Base-by-base conservation (phyloP, 345 rosid genomes). In the Aegle marmelos region DNA sequence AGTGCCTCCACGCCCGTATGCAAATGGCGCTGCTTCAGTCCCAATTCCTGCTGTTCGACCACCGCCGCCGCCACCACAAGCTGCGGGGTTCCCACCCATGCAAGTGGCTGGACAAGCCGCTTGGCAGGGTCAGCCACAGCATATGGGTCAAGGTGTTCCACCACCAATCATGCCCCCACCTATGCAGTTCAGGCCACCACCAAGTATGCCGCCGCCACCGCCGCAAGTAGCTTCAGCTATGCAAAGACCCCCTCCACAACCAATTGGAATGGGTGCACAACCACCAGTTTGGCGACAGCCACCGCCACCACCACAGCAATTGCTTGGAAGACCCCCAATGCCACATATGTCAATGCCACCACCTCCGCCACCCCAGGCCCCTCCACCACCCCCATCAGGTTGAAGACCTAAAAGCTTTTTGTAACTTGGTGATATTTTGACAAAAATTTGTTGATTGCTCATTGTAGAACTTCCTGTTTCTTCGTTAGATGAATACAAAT, bases 121-220 rank as follows among this genome's bases (percentile, higher is more conserved):
- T 24, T 94, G 98, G 98, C 97, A 83, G 50, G 86, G 91, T 72
- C 98, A 91, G 72, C 94, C 88, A 72, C 89, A 76, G 34, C 96
- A 93, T 36, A 91, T 79, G n/a, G 91, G 91, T 68, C 91, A 90
- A 75, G 24, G 70, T n/a, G 22, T 87, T 30, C 84, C 88, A 9
- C 89, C 78, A 2, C 83, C 71, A 3, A 81, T 59, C 64, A 89
- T 90, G 65, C 85, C 92, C 75, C 97, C 91, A 41, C 97, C 93
- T 17, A 68, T 86, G 88, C 99, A 93, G 76, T 94, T 73, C 83
- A 86, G 92, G 77, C 94, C 92, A 10, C 91, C 92, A 10, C 72
- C 72, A 41, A 68, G 24, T 11, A 68, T 68, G 79, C 95, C 92
- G 7, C 90, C 92, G 2, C 90, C 92, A 24, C 89, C 84, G 31